These are phyloP conservation scores for Trichoderma breve DNA, from an alignment of 2,329 filamentous ascomycete species.

Conservation along the genomic window DNA sequence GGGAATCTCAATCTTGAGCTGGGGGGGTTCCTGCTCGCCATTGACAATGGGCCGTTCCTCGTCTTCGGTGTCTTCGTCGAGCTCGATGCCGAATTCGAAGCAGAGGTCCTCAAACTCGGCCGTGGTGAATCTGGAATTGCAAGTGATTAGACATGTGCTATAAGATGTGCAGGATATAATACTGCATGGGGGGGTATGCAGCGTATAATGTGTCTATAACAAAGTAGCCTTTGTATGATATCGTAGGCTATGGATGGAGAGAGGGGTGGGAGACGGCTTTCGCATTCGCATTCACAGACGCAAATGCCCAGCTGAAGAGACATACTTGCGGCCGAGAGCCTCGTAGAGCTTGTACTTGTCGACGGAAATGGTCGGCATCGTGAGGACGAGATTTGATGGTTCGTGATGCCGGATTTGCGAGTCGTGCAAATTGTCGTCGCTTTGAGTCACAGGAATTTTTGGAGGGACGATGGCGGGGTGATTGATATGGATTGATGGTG, in stretches of 20 bases:
- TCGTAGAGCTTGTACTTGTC: constrained; percentile 96
- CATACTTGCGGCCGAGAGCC: constrained; percentile 81
- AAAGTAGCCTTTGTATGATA: not conserved
- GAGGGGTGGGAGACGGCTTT: constrained; percentile 20
- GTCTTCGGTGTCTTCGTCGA: constrained; percentile 91
- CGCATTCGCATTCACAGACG: not conserved
- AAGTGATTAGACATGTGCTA: not conserved
- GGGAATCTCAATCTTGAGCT: constrained; percentile 97
- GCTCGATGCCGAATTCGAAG: constrained; percentile 97
- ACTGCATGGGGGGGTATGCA: not conserved
- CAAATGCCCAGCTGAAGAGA: constrained; percentile 19
- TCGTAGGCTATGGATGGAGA: constrained; percentile 20
- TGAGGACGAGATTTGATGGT: constrained; percentile 27
- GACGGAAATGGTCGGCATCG: constrained; percentile 93
- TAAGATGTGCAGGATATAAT: not conserved
- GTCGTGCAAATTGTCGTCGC: constrained; percentile 11
- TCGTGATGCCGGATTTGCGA: constrained; percentile 23
- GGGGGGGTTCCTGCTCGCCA: constrained; percentile 80
- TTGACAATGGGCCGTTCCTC: constrained; percentile 70
- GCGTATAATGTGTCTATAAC: not conserved
- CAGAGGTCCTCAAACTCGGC: constrained; percentile 96
- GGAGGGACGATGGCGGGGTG: constrained; percentile 28
- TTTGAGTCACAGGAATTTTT: constrained; percentile 45
- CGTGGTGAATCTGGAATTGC: constrained; percentile 68
- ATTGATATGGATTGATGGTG: not conserved